These are phyloP conservation scores for Primulina tabacum DNA, from an alignment of 257 asterid genomes.

Conservation along the genomic window DNA sequence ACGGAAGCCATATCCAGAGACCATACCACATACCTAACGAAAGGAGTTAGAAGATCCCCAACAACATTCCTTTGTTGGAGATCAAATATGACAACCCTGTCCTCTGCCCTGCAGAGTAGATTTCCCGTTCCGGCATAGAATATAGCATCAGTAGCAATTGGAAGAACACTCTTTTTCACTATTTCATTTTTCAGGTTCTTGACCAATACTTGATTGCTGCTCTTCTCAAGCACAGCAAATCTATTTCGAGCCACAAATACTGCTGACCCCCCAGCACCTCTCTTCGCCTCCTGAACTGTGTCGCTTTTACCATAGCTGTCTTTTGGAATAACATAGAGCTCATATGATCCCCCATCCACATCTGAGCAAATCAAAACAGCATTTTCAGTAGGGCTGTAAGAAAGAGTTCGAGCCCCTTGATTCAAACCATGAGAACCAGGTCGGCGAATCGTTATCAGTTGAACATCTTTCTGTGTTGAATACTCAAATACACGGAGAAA, in stretches of 20 bases:
- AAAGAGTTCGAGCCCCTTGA: conserved; percentile 81
- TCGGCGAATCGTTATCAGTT: conserved; percentile 85
- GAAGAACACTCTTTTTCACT: conserved; percentile 67
- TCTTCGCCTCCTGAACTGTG: conserved; percentile 79
- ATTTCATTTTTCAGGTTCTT: conserved; percentile 79
- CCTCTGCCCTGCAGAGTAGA: conserved; percentile 94
- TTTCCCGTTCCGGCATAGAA: conserved; percentile 97
- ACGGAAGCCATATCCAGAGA: conserved; percentile 93
- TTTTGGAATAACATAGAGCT: conserved; percentile 72
- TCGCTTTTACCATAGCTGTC: conserved; percentile 86
- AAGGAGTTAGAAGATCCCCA: conserved; percentile 88
- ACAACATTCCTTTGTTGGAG: conserved; percentile 79
- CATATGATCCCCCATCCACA: conserved; percentile 89
- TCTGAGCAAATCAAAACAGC: conserved; percentile 91
- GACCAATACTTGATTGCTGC: conserved; percentile 71
- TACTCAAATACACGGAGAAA: conserved; percentile 80
- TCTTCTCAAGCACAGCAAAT: conserved; percentile 93
- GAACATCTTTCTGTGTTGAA: conserved; percentile 81
- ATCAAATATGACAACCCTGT: conserved; percentile 83
- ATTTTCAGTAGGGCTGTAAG: conserved; percentile 92
- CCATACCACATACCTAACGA: conserved; percentile 90
- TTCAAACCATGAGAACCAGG: conserved; percentile 85
- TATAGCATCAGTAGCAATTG: conserved; percentile 82
- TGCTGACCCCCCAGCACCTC: conserved; percentile 88
- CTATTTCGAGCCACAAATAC: conserved; percentile 90